Evolutionary conservation across 1,139 yeast species (phyloP).

Genomic region (Pichia sorboxylosa): DNA sequence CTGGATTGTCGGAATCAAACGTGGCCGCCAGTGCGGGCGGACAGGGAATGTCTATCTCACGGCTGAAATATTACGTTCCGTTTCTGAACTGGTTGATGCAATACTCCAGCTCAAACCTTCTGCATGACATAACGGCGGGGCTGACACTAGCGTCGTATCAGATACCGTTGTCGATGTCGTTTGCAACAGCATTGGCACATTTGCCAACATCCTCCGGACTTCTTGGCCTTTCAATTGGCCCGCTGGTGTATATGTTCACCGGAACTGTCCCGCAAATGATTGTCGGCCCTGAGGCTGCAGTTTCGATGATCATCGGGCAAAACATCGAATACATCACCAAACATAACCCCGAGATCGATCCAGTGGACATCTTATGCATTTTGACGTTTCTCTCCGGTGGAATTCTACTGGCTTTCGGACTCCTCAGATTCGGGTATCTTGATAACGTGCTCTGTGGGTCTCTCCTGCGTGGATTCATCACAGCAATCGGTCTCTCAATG

Average conservation of each 20-base stretch:
- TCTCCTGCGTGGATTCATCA: constrained; percentile 74
- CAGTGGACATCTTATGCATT: constrained; percentile 59
- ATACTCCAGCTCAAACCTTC: constrained; percentile 39
- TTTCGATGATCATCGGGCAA: constrained; percentile 83
- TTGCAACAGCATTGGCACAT: constrained; percentile 82
- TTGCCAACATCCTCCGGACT: constrained; percentile 84
- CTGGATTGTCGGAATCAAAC: too few relatives aligned
- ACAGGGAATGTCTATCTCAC: too few relatives aligned
- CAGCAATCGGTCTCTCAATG: constrained; percentile 92
- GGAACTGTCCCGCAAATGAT: constrained; percentile 96
- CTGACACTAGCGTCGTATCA: constrained; percentile 84
- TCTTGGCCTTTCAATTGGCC: constrained; percentile 71
- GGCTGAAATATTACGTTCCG: constrained; percentile 70
- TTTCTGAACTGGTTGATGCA: constrained; percentile 67
- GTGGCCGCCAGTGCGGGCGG: too few relatives aligned
- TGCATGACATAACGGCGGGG: constrained; percentile 80
- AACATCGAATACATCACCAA: constrained; percentile 62
- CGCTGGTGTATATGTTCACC: constrained; percentile 66
- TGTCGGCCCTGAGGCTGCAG: constrained; percentile 94
- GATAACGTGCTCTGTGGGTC: constrained; percentile 82
- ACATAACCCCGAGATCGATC: constrained; percentile 38
- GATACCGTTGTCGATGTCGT: constrained; percentile 79
- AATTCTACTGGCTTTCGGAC: constrained; percentile 62
- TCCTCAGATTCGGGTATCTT: constrained; percentile 75
- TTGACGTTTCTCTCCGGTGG: constrained; percentile 73